These are phyloP conservation scores for Jatropha podagrica DNA, from an alignment of 441 rosid species.

Conservation along the genomic window DNA sequence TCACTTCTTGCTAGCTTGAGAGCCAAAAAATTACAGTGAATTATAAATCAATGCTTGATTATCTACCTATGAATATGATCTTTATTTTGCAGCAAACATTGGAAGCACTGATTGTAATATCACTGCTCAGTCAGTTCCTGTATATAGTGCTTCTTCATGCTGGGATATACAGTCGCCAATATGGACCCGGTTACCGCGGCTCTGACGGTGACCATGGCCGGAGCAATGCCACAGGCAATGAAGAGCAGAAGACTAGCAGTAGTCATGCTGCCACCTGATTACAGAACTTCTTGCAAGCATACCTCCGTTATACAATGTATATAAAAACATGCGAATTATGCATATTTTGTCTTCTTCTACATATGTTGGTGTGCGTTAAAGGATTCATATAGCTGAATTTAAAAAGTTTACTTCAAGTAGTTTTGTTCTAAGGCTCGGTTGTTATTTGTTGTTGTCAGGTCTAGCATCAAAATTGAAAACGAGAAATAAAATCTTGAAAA, in stretches of 20 bases:
- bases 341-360: neutral
- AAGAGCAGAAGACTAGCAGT: neutral
- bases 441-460: no score
- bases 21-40: neutral
- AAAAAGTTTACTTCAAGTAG: no score
- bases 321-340: neutral
- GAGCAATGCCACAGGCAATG: neutral
- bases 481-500: no score
- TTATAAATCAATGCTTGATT: no score
- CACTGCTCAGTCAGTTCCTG: conserved; percentile 31
- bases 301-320: neutral
- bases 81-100: conserved; percentile 34
- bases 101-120: conserved; percentile 33
- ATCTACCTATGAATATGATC: neutral
- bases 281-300: neutral
- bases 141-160: conserved; percentile 30
- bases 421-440: no score
- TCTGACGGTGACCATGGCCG: neutral
- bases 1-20: neutral
- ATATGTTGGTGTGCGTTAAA: neutral
- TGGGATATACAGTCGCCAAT: conserved; percentile 12
- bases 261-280: neutral
- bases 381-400: no score
- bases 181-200: conserved; percentile 18
- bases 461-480: no score